Percentiles rank a stretch among this genome's conserved stretches.
Conservation (phyloP, 2,329 filamentous ascomycete genomes). For the Trichoderma sp. region DNA sequence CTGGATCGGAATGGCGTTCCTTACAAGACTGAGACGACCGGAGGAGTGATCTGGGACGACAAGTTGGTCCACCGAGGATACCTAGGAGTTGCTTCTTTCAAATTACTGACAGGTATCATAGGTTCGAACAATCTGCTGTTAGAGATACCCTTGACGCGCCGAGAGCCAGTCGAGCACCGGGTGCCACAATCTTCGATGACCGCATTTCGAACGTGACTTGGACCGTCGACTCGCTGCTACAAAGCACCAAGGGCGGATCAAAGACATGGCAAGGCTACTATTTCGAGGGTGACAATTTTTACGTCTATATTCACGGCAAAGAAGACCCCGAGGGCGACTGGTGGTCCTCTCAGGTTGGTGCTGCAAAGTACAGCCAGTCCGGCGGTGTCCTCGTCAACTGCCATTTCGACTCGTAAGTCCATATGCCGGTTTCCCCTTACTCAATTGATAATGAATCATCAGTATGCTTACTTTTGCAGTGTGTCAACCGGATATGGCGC, state of each 20-base stretch:
- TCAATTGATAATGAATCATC: background rate
- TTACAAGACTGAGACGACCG: conserved; percentile 42
- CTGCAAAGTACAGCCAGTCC: conserved; percentile 50
- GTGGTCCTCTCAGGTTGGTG: conserved; percentile 56
- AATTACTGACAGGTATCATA: background rate
- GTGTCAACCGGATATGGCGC: conserved; percentile 91
- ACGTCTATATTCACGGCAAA: conserved; percentile 83
- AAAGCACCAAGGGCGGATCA: conserved; percentile 21
- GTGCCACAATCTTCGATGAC: conserved; percentile 74
- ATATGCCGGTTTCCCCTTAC: background rate
- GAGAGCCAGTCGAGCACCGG: conserved; percentile 20
- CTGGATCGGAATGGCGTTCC: conserved; percentile 57
- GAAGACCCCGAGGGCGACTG: conserved; percentile 71
- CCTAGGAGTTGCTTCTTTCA: background rate
- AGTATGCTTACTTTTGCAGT: conserved; percentile 41
- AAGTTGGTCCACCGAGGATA: conserved; percentile 22
- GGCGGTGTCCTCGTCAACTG: conserved; percentile 90
- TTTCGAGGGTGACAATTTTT: conserved; percentile 89
- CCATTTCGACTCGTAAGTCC: conserved; percentile 72
- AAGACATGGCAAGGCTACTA: conserved; percentile 57
- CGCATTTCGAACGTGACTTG: conserved; percentile 74
- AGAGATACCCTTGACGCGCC: background rate
- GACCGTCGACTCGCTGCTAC: conserved; percentile 26
- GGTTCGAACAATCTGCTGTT: background rate
- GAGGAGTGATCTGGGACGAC: conserved; percentile 31